These are phyloP conservation scores for Diaporthe velutina DNA, from an alignment of 2,329 filamentous ascomycete genomes.

Conservation along the genomic window DNA sequence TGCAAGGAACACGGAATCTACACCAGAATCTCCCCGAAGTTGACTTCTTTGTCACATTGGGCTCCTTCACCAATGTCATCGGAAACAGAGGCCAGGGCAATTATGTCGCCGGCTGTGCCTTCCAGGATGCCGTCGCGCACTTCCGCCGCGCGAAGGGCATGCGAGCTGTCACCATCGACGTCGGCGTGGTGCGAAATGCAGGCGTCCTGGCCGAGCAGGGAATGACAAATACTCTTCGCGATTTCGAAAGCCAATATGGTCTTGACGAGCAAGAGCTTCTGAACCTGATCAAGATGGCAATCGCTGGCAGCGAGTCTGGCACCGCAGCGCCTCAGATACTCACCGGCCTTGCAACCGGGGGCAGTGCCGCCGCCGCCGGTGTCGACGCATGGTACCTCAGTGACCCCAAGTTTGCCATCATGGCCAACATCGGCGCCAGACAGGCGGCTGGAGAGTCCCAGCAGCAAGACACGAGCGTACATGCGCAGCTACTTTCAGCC, in stretches of 20 bases:
- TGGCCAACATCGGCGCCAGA: not conserved
- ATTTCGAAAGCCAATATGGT: not conserved
- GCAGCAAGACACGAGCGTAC: not conserved
- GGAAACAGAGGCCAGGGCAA: constrained; percentile 10
- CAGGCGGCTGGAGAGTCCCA: not conserved
- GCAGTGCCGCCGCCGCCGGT: not conserved
- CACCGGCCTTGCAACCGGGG: not conserved
- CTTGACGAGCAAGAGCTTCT: not conserved
- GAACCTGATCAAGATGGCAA: not conserved
- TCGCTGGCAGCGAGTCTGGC: not conserved
- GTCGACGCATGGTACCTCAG: not conserved
- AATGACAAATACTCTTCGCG: not conserved
- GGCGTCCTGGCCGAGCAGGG: constrained; percentile 43
- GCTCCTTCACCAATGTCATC: not conserved
- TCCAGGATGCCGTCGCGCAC: constrained; percentile 48
- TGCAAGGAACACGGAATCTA: constrained; percentile 3
- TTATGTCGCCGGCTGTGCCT: constrained; percentile 47
- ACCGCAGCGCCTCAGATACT: not conserved
- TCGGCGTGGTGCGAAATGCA: constrained; percentile 44
- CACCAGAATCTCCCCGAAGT: not conserved
- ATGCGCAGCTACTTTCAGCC: not conserved
- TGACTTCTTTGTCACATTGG: constrained; percentile 11
- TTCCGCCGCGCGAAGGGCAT: constrained; percentile 40
- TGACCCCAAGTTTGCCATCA: not conserved
- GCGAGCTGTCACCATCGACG: constrained; percentile 42